A percentile compares a stretch with the other conserved stretches of the same genome.
Conservation (phyloP, 2,329 filamentous ascomycete species). For the Exophiala sp. region DNA sequence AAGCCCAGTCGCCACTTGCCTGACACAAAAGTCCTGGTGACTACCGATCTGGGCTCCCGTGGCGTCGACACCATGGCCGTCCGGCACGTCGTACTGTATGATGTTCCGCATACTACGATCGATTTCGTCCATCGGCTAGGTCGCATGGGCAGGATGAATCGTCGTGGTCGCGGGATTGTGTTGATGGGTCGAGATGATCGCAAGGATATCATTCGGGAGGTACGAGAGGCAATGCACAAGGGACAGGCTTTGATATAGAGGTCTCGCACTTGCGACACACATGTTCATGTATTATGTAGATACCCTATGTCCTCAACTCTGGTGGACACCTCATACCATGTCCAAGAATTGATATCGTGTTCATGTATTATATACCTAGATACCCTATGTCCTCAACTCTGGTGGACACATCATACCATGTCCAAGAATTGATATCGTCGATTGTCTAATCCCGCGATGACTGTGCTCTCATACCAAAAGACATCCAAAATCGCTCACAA, state of each 20-base stretch:
- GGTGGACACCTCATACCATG: too few species aligned
- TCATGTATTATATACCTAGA: too few species aligned
- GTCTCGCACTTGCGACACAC: too few species aligned
- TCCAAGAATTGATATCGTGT: too few species aligned
- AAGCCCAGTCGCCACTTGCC: slow-evolving; percentile 53
- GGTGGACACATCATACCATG: too few species aligned
- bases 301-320: too few species aligned
- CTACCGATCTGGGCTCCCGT: slow-evolving; percentile 85
- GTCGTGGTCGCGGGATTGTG: slow-evolving; percentile 83
- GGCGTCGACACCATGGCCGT: slow-evolving; percentile 94
- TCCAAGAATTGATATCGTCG: too few species aligned
- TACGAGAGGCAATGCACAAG: slow-evolving; percentile 83
- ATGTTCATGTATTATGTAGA: too few species aligned
- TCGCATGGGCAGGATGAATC: slow-evolving; percentile 86
- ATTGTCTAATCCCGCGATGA: neutral
- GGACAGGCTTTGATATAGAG: slow-evolving; percentile 65
- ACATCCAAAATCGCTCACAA: slow-evolving; percentile 3
- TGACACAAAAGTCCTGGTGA: slow-evolving; percentile 88
- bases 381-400: too few species aligned
- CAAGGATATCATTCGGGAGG: slow-evolving; percentile 85
- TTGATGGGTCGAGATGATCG: slow-evolving; percentile 85
- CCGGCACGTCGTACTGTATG: slow-evolving; percentile 86
- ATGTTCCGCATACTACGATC: slow-evolving; percentile 96
- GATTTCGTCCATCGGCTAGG: slow-evolving; percentile 97
- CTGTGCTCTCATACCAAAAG: neutral